Evolutionary conservation across 495 filamentous ascomycete genomes (phyloP), one percentile per base, ranked within the genome.

Genomic region (Penicillium atrosanguineum): DNA sequence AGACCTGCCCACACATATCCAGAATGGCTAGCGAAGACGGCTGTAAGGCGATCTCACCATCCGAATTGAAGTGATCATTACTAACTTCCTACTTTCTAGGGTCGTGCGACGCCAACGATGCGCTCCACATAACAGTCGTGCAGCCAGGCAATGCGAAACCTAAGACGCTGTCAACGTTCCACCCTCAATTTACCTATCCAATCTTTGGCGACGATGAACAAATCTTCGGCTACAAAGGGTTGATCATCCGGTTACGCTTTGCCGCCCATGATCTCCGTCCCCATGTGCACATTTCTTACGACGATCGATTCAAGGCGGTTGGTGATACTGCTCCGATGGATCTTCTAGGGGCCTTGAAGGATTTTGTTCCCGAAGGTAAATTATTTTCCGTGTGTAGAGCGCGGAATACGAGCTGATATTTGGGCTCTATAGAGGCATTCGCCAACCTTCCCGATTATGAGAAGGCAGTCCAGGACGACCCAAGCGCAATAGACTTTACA

Each of bases 191-290:
- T 69, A 96, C 91, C 18, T 96, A 96, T 67, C 74, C 87, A 0
- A 88, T 99, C 50, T 97, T 97, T 62, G 93, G 91, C 62, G 86
- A 97, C 15, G 85, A 90, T 0, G 91, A 99, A 72, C 76, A 74
- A 15, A 93, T 99, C 46, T 93, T 96, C 57, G 94, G 94, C 20
- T 96, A 97, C 71, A 83, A 88, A 57, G 81, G 82, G 25, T 75
- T 96, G 49, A 80, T 83, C 44, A 84, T 97, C 56, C 78, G 85
- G 38, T 67, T 99, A 43, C 80, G 79, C 34, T 96, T 91, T 64
- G 84, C 89, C 53, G 88, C 89, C 26, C 87, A 88, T 63, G 85
- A 96, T 59, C 79, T 97, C 67, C 83, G 82, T 52, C 90, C 91
- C 18, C 80, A 89, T 52, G 57, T 96, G 14, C 74, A 85, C 14